Evolutionary conservation across 345 rosid species (phyloP).

Genomic region (Melaleuca quinquenervia): DNA sequence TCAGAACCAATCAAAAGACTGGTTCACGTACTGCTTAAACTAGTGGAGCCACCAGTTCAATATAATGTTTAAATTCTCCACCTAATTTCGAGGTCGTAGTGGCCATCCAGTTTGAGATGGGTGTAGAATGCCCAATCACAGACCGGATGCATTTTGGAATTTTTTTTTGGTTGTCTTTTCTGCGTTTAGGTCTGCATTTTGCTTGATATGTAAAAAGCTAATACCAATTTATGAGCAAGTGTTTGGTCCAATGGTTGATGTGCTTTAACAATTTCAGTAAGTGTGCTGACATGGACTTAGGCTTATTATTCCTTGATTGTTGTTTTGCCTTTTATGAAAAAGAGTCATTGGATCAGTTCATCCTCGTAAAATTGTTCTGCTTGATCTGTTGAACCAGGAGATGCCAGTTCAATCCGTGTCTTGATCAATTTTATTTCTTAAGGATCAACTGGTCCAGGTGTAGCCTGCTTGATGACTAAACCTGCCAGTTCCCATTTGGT

Average conservation of each 20-base stretch:
- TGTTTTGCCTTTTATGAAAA: neutral
- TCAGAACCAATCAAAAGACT: neutral
- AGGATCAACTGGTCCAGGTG: neutral
- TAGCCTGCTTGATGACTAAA: neutral
- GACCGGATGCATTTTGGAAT: neutral
- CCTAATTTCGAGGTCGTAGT: neutral
- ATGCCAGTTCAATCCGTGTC: neutral
- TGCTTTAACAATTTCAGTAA: neutral
- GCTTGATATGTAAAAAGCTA: neutral
- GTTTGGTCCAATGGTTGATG: neutral
- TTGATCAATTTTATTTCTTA: neutral
- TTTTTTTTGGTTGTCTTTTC: neutral
- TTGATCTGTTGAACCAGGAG: neutral
- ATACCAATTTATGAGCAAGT: neutral
- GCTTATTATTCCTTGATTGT: neutral
- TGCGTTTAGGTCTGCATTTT: neutral
- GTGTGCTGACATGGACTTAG: neutral
- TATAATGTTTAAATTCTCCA: neutral
- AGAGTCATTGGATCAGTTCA: neutral
- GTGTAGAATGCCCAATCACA: neutral
- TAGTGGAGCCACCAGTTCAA: neutral
- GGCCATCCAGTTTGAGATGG: neutral
- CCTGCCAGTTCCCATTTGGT: neutral
- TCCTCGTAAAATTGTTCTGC: neutral
- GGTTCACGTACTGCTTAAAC: neutral